Evolutionary conservation across 768 basidiomycete genomes (phyloP).

Genomic region (Podaxis sp.): DNA sequence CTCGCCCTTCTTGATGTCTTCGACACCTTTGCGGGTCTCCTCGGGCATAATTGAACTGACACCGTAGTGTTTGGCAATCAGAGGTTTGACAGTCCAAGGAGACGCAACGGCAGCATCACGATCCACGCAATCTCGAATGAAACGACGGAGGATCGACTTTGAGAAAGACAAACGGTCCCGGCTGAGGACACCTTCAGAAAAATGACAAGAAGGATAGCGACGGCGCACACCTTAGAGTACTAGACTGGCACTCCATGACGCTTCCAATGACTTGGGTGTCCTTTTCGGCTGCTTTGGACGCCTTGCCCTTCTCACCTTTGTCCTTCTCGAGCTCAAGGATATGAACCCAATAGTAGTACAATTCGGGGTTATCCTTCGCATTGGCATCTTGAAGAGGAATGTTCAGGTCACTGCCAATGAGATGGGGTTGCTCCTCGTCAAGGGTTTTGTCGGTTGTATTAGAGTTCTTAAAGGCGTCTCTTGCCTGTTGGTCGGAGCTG

Average conservation of each 20-base stretch:
- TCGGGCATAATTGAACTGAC: constrained; percentile 86
- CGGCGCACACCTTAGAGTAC: constrained; percentile 64
- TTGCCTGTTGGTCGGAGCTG: constrained; percentile 41
- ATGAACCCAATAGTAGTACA: constrained; percentile 87
- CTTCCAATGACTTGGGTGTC: constrained; percentile 71
- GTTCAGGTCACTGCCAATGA: constrained; percentile 77
- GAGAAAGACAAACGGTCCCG: constrained; percentile 96
- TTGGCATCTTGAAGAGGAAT: constrained; percentile 68
- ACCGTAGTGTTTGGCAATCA: constrained; percentile 81
- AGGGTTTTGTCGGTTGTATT: constrained; percentile 36
- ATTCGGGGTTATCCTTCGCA: constrained; percentile 70
- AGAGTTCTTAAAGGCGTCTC: constrained; percentile 49
- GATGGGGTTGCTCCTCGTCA: constrained; percentile 60
- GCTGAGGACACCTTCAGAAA: constrained; percentile 37
- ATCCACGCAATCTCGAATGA: constrained; percentile 93
- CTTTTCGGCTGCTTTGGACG: constrained; percentile 45
- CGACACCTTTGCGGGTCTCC: constrained; percentile 75
- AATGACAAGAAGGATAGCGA: constrained; percentile 19
- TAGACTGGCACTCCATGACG: constrained; percentile 79
- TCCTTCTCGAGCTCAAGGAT: constrained; percentile 77
- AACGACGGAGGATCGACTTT: constrained; percentile 94
- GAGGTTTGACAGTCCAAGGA: constrained; percentile 92
- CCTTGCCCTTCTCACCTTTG: constrained; percentile 61
- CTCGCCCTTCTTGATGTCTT: constrained; percentile 80
- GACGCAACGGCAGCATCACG: constrained; percentile 90